Evolutionary conservation across 2,329 filamentous ascomycete species (phyloP).

Genomic region (Aspergillus texensis): DNA sequence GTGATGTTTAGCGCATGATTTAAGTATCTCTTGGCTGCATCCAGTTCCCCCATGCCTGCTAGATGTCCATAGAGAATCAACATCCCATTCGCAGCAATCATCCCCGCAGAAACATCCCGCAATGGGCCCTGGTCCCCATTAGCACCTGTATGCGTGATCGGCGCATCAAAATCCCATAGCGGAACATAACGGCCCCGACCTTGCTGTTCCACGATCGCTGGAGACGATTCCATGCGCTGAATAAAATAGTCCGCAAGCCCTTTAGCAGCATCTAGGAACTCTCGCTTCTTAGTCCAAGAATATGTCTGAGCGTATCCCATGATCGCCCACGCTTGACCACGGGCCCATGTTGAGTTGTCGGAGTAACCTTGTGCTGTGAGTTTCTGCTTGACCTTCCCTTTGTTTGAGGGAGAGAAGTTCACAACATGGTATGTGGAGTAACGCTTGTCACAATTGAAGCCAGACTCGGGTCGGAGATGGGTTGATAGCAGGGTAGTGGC

Average conservation of each 20-base stretch:
- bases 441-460: neutral
- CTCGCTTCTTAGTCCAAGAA: slow-evolving; percentile 32
- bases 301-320: slow-evolving; percentile 45
- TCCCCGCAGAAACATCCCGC: slow-evolving; percentile 44
- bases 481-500: slow-evolving; percentile 40
- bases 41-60: neutral
- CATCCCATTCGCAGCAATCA: slow-evolving; percentile 47
- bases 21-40: slow-evolving; percentile 7
- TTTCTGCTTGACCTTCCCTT: slow-evolving; percentile 18
- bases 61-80: slow-evolving; percentile 40
- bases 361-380: slow-evolving; percentile 27
- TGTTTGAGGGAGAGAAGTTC: slow-evolving; percentile 22
- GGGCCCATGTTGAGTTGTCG: slow-evolving; percentile 25
- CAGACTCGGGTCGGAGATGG: slow-evolving; percentile 32
- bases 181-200: slow-evolving; percentile 22
- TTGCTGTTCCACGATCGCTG: slow-evolving; percentile 16
- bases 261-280: slow-evolving; percentile 39
- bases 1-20: slow-evolving; percentile 15
- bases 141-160: slow-evolving; percentile 16
- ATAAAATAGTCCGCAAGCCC: slow-evolving; percentile 44
- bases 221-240: slow-evolving; percentile 33
- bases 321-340: slow-evolving; percentile 30
- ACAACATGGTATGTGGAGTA: slow-evolving; percentile 26
- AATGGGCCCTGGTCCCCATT: slow-evolving; percentile 16
- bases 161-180: slow-evolving; percentile 48